Conservation (phyloP, 495 filamentous ascomycete species). For the Pseudevernia furfuracea region DNA sequence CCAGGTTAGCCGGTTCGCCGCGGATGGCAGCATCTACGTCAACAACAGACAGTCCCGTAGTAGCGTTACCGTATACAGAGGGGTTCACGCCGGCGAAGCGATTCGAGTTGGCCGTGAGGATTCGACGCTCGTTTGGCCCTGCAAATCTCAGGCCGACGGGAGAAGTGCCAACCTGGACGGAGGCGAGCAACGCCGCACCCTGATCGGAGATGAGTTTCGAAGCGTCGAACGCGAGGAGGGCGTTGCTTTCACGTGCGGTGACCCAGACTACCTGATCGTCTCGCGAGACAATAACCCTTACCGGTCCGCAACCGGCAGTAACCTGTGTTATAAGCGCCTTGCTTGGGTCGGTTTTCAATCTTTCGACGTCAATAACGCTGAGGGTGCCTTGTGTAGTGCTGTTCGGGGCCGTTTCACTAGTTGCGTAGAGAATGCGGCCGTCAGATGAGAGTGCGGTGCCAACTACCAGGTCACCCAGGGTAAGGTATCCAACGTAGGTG, state of each 20-base stretch:
- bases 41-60: conserved; percentile 27
- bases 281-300: conserved; percentile 23
- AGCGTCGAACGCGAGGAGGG: conserved; percentile 26
- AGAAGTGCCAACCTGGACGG: conserved; percentile 28
- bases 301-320: conserved; percentile 21
- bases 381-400: conserved; percentile 21
- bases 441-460: conserved; percentile 26
- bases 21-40: conserved; percentile 25
- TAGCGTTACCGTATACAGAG: conserved; percentile 18
- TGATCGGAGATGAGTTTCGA: conserved; percentile 27
- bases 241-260: conserved; percentile 25
- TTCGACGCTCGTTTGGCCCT: conserved; percentile 3
- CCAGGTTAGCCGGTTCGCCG: conserved; percentile 16
- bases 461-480: conserved; percentile 22
- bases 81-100: not conserved
- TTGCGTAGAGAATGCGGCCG: conserved; percentile 23
- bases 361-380: conserved; percentile 19
- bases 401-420: conserved; percentile 19
- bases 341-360: conserved; percentile 21
- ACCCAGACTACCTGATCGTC: conserved; percentile 22
- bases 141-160: conserved; percentile 26
- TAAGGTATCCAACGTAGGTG: conserved; percentile 22
- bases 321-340: conserved; percentile 22
- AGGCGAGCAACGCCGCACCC: conserved; percentile 25
- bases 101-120: conserved; percentile 4